Percentiles rank a stretch among this genome's conserved stretches.
Conservation (phyloP, 202 grass and related monocot genomes). For the Panicum virgatum region DNA sequence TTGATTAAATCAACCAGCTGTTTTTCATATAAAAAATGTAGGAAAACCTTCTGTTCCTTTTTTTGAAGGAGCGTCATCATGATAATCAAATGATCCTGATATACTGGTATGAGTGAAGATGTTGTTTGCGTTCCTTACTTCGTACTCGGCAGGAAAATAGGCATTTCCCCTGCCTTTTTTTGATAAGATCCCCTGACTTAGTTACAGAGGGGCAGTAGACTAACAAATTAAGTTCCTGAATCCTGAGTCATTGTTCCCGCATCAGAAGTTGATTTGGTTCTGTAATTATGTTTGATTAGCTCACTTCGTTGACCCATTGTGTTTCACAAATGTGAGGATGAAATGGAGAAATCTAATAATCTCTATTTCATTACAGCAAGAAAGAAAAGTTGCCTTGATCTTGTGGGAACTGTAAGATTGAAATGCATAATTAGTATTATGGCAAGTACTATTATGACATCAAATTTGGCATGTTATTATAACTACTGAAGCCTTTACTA, state of each 20-base stretch:
- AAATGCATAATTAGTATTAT: conserved; percentile 14
- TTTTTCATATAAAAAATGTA: background rate
- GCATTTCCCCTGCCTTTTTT: too few species aligned
- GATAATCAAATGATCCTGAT: conserved; percentile 35
- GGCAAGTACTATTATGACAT: background rate
- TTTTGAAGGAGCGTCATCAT: background rate
- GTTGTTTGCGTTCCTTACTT: conserved; percentile 11
- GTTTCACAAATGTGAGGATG: conserved; percentile 20
- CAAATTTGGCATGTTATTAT: conserved; percentile 29
- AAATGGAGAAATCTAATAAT: conserved; percentile 21
- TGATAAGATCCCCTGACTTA: too few species aligned
- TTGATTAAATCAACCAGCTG: background rate
- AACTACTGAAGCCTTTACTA: background rate
- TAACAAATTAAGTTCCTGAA: conserved; percentile 20
- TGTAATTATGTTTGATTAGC: conserved; percentile 19
- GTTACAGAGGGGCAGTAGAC: conserved; percentile 6
- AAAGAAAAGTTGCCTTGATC: conserved; percentile 13
- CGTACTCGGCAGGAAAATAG: background rate
- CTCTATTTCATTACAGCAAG: background rate
- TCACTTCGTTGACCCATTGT: background rate
- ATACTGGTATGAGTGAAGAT: background rate
- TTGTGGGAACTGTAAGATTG: background rate
- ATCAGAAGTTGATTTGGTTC: background rate
- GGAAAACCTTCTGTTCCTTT: background rate
- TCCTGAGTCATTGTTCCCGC: background rate